Base-by-base conservation (phyloP, 2,329 filamentous ascomycete genomes). In the Calonectria fujianensis region DNA sequence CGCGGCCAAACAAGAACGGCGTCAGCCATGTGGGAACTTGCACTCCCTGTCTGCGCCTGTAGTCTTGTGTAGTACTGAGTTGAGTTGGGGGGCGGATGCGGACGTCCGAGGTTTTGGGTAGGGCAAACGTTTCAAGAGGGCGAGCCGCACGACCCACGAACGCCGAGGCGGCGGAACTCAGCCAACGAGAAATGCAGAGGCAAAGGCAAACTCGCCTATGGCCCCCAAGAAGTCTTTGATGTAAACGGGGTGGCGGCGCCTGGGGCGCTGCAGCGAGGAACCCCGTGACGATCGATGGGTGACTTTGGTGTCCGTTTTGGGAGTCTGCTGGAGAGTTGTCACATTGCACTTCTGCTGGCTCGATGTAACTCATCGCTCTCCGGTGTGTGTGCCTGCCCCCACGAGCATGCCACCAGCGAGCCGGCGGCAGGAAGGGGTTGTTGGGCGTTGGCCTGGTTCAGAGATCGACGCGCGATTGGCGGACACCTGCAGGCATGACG, bases 241-340 rank as follows among this genome's bases (percentile, higher is more conserved):
- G 41, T 48, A 48, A 57, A 65, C 45, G 45, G 54, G 39, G 71
- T 73, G 71, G 71, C 71, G 65, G 65, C 54, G 50, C 50, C 66
- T 54, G 57, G 37, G 39, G 51, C 14, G 67, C 37, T 57, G 67
- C 27, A 41, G 51, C n/a, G 37, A 65, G 54, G 50, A 51, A 37
- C 66, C 71, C 59, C 50, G 59, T 65, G 70, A 69, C 70, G 65
- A 73, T 73, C 65, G 64, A 29, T 63, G 41, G 52, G 35, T 45
- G 70, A 32, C 35, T 39, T 54, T 50, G 61, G 18, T 20, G 64
- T 64, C 70, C 64, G 39, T 41, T 72, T 63, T 29, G 52, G 70
- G 63, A n/a, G 50, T 27, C 4, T n/a, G 48, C 39, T 32, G 52
- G 59, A 66, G 65, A 68, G 24, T 64, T 61, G 27, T 68, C 63